Evolutionary conservation across 805 yeast genomes (phyloP).

Genomic region (Trichomonascus vanleenenianus): DNA sequence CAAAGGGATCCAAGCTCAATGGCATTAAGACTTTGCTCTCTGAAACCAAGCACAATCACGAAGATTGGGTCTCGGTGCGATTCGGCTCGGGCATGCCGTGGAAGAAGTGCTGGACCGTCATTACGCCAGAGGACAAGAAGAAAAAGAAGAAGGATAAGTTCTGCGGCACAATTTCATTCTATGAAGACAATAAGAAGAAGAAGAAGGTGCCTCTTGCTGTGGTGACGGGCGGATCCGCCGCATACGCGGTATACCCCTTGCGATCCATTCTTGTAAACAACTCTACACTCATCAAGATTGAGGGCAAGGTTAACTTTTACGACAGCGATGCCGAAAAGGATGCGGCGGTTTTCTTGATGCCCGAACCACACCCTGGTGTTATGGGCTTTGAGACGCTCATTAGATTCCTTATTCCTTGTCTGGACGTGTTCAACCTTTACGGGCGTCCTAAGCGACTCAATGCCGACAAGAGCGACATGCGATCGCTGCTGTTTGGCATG

Average conservation of each 20-base stretch:
- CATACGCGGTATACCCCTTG: slow-evolving; percentile 91
- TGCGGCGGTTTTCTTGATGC: slow-evolving; percentile 71
- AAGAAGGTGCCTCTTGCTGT: slow-evolving; percentile 73
- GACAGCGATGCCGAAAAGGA: slow-evolving; percentile 37
- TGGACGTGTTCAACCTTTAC: slow-evolving; percentile 70
- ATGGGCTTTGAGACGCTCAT: slow-evolving; percentile 79
- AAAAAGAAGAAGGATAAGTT: slow-evolving; percentile 34
- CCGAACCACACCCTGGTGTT: slow-evolving; percentile 75
- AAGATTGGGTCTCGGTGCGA: slow-evolving; percentile 91
- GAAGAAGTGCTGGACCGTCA: slow-evolving; percentile 88
- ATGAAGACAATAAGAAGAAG: slow-evolving; percentile 64
- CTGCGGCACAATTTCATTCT: slow-evolving; percentile 66
- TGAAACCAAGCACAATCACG: slow-evolving; percentile 77
- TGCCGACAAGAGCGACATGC: slow-evolving; percentile 60
- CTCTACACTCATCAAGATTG: slow-evolving; percentile 81
- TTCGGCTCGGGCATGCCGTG: slow-evolving; percentile 98
- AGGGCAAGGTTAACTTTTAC: slow-evolving; percentile 54
- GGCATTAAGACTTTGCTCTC: slow-evolving; percentile 82
- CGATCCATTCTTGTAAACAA: slow-evolving; percentile 72
- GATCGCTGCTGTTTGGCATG: slow-evolving; percentile 68
- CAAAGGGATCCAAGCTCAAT: slow-evolving; percentile 81
- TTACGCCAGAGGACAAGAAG: slow-evolving; percentile 46
- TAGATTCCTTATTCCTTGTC: slow-evolving; percentile 63
- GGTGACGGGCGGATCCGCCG: slow-evolving; percentile 57
- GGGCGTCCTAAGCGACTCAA: slow-evolving; percentile 74